A percentile compares a stretch with the other conserved stretches of the same genome.
Conservation (phyloP, 257 asterid genomes). For the Capsicum rhomboideum region DNA sequence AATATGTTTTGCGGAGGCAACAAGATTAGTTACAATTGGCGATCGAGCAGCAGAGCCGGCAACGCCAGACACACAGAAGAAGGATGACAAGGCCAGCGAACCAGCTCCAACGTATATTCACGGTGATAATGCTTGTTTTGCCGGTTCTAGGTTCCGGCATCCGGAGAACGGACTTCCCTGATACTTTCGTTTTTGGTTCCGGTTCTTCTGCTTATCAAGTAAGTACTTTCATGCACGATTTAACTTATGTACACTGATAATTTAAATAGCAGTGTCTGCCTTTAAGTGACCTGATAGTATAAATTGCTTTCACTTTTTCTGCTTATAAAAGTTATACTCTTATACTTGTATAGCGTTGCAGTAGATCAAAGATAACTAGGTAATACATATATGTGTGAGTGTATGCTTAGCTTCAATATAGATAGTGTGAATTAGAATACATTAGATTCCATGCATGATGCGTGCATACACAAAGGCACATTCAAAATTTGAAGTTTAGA, state of each 20-base stretch:
- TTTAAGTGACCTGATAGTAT: not conserved
- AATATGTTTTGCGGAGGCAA: not conserved
- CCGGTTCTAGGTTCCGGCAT: not conserved
- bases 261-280: too few species aligned
- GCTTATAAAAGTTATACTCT: not conserved
- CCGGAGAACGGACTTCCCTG: constrained; percentile 12
- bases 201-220: constrained; percentile 20
- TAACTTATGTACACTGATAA: not conserved
- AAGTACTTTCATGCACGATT: not conserved
- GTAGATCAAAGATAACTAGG: too few species aligned
- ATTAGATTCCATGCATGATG: too few species aligned
- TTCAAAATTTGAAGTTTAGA: not conserved
- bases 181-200: constrained; percentile 14
- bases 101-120: not conserved
- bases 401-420: too few species aligned
- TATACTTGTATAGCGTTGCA: too few species aligned
- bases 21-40: not conserved
- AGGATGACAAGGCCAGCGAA: not conserved
- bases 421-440: too few species aligned
- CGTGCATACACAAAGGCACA: too few species aligned
- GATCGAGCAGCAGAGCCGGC: too few species aligned
- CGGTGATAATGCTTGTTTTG: not conserved
- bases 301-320: too few species aligned
- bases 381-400: not conserved
- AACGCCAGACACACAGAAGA: not conserved